Percentiles rank a stretch among this genome's conserved stretches.
Evolutionary conservation across 139 green algal species (phyloP).

Genomic region (Pleodorina starrii): DNA sequence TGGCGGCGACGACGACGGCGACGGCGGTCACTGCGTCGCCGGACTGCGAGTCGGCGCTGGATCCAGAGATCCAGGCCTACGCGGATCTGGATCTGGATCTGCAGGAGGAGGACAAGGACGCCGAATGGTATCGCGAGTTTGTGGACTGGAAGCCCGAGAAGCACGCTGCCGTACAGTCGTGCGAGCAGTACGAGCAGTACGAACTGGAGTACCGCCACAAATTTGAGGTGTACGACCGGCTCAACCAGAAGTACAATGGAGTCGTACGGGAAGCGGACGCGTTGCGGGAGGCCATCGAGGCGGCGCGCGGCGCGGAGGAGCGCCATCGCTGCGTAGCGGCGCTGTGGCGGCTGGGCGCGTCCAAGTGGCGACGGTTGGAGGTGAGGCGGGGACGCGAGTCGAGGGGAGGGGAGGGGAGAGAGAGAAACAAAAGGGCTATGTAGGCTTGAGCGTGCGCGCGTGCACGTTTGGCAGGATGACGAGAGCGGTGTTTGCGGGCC

Average conservation of each 20-base stretch:
- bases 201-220: constrained; percentile 29
- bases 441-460: too few relatives aligned
- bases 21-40: neutral
- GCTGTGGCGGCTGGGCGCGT: constrained; percentile 36
- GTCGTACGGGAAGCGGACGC: constrained; percentile 17
- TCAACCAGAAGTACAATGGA: constrained; percentile 33
- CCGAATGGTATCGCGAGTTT: constrained; percentile 22
- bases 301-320: neutral
- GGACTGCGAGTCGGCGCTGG: neutral
- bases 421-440: too few relatives aligned
- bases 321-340: neutral
- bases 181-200: constrained; percentile 34
- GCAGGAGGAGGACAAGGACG: constrained; percentile 36
- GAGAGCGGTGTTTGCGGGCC: too few relatives aligned
- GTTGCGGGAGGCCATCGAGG: neutral
- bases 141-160: constrained; percentile 33
- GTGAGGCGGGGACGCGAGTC: neutral
- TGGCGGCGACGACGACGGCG: neutral
- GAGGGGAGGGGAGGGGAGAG: too few relatives aligned
- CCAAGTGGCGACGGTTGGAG: constrained; percentile 34
- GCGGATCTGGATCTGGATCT: constrained; percentile 35
- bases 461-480: too few relatives aligned
- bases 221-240: constrained; percentile 38
- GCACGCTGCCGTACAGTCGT: neutral
- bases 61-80: constrained; percentile 37